Percentiles rank a stretch among this genome's conserved stretches.
phyloP scores from a whole-genome alignment of 2,329 filamentous ascomycete species.

The Monosporascus sp. region DNA sequence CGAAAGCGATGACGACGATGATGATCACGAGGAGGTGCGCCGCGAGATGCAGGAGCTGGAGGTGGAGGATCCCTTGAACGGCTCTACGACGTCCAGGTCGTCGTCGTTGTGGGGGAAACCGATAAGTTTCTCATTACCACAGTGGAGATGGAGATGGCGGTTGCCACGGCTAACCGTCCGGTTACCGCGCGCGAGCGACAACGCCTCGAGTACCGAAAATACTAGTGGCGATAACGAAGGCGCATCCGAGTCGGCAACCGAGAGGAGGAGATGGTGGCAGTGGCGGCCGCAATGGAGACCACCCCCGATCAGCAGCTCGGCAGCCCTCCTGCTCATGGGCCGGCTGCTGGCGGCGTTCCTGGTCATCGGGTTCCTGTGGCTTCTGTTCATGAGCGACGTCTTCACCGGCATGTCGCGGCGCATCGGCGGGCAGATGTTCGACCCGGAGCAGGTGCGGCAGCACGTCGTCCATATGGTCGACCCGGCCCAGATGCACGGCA shows the following conservation, averaged over 20 bases:
- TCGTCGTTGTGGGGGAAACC: slow-evolving; percentile 49
- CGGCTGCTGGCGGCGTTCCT: slow-evolving; percentile 70
- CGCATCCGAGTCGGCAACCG: neutral
- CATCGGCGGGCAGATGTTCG: slow-evolving; percentile 66
- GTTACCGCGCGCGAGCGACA: slow-evolving; percentile 35
- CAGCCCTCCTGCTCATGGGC: slow-evolving; percentile 58
- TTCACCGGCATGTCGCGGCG: slow-evolving; percentile 62
- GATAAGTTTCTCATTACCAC: slow-evolving; percentile 47
- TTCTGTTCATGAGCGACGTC: slow-evolving; percentile 80
- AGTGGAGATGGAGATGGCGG: slow-evolving; percentile 51
- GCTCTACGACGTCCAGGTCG: slow-evolving; percentile 22
- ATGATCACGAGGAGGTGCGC: slow-evolving; percentile 57
- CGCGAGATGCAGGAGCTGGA: slow-evolving; percentile 88
- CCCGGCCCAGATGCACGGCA: slow-evolving; percentile 61
- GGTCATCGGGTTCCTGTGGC: slow-evolving; percentile 72
- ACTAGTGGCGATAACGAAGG: slow-evolving; percentile 7
- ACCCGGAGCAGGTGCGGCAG: slow-evolving; percentile 73
- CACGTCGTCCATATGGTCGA: slow-evolving; percentile 72
- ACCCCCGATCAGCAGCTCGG: slow-evolving; percentile 36
- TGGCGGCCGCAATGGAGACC: slow-evolving; percentile 14
- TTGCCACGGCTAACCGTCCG: slow-evolving; percentile 45
- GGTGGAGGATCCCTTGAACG: slow-evolving; percentile 60
- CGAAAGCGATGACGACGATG: slow-evolving; percentile 29
- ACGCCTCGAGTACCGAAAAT: slow-evolving; percentile 14
- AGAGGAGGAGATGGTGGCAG: slow-evolving; percentile 13